Evolutionary conservation across 495 filamentous ascomycete species (phyloP).

Genomic region (Penicillium fimorum): DNA sequence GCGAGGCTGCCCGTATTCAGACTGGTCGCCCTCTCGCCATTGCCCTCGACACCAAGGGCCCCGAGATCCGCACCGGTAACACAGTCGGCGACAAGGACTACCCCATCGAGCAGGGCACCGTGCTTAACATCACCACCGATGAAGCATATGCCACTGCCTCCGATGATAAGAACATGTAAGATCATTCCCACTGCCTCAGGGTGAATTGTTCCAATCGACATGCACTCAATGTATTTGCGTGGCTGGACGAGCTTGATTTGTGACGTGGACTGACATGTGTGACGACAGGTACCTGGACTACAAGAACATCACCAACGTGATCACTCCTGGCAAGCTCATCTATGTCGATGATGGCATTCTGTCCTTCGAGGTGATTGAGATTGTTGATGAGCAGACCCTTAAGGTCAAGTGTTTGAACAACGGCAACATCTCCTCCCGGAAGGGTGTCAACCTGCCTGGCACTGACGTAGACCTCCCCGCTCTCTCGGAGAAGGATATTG

Average conservation of each 20-base stretch:
- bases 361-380: slow-evolving; percentile 86
- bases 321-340: slow-evolving; percentile 87
- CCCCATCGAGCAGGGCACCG: slow-evolving; percentile 75
- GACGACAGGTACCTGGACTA: slow-evolving; percentile 88
- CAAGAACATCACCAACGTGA: slow-evolving; percentile 99
- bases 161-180: slow-evolving; percentile 92
- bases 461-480: slow-evolving; percentile 98
- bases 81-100: slow-evolving; percentile 80
- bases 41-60: slow-evolving; percentile 97
- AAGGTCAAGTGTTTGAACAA: slow-evolving; percentile 86
- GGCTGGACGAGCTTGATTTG: neutral
- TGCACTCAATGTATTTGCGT: neutral
- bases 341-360: slow-evolving; percentile 98
- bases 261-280: slow-evolving; percentile 14
- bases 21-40: slow-evolving; percentile 88
- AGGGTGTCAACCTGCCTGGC: slow-evolving; percentile 98
- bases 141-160: slow-evolving; percentile 84
- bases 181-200: slow-evolving; percentile 11
- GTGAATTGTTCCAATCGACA: neutral
- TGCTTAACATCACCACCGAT: slow-evolving; percentile 95
- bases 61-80: slow-evolving; percentile 97
- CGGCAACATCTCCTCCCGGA: slow-evolving; percentile 95
- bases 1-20: slow-evolving; percentile 72
- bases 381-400: slow-evolving; percentile 86
- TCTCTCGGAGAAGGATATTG: slow-evolving; percentile 97